Percentiles rank a stretch among this genome's conserved stretches.
These are phyloP conservation scores for Nectriaceae sp. DNA, from an alignment of 2,329 filamentous ascomycete genomes.

Conservation along the genomic window DNA sequence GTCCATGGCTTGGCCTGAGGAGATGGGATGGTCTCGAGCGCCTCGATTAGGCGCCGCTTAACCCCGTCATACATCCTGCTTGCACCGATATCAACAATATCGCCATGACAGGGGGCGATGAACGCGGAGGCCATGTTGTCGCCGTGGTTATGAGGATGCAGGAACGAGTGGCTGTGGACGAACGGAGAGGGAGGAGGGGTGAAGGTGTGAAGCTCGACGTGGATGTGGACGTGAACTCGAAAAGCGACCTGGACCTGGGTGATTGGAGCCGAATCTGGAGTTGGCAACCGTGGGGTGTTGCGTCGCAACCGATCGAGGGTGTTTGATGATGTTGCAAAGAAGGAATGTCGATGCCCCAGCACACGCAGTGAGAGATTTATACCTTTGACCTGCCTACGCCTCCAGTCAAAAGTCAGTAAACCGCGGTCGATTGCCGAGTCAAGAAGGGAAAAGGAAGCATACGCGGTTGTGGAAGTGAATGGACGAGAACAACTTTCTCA, in stretches of 20 bases:
- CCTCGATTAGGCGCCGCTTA: conserved; percentile 26
- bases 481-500: conserved; percentile 7
- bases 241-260: neutral
- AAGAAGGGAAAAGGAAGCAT: conserved; percentile 13
- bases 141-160: neutral
- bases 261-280: neutral
- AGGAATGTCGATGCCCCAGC: conserved; percentile 14
- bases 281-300: conserved; percentile 6
- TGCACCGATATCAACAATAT: conserved; percentile 42
- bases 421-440: conserved; percentile 10
- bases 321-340: conserved; percentile 6
- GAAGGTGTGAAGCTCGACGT: conserved; percentile 1
- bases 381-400: conserved; percentile 12
- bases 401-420: conserved; percentile 9
- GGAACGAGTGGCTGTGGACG: neutral
- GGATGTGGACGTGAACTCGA: neutral
- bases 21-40: conserved; percentile 27
- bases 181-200: neutral
- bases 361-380: conserved; percentile 26
- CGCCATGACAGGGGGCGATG: conserved; percentile 29
- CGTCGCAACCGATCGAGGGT: conserved; percentile 7
- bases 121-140: conserved; percentile 16
- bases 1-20: conserved; percentile 24
- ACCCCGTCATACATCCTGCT: conserved; percentile 34
- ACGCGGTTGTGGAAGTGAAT: conserved; percentile 12